Base-by-base conservation (phyloP, 495 filamentous ascomycete genomes). In the Melanomma pulvis-pyrius region DNA sequence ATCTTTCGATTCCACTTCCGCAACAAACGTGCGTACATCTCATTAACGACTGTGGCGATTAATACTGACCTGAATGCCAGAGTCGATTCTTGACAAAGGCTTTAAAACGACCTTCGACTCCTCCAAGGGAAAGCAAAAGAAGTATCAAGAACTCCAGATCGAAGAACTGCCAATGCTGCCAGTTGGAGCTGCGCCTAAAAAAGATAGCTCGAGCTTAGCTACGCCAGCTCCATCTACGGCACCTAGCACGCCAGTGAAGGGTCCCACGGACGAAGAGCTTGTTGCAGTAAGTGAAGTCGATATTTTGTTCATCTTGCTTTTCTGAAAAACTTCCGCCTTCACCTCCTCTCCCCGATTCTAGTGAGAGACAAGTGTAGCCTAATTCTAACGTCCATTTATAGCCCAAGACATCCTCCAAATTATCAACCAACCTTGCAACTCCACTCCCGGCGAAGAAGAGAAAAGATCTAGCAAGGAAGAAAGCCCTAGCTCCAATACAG, bases 1-100 rank as follows among this genome's bases (percentile, higher is more conserved):
- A 36, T 60, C n/a, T 67, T 71, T 49, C 58, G 59, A 8, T 71
- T 67, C 59, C 48, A 67, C 50, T 71, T 67, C 34, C 59, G 68
- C 1, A 51, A 9, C 24, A 49, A 49, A 32, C n/a, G 67, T 65
- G 29, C n/a, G 67, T 56, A 21, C n/a, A 13, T 8, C 7, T 1
- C 8, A 7, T 11, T 6, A n/a, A 1, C 21, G 1, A n/a, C 9
- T 25, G 17, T 39, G 13, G 21, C 12, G 7, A n/a, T 13, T 22
- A 8, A 25, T 22, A 47, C 25, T 59, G 53, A 50, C 19, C 13
- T 11, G 13, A 2, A 1, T 28, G 11, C n/a, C 32, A 65, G 61
- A 65, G 11, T 57, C 61, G 0, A 65, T 65, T 21, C n/a, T 24
- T 3, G 59, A 62, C 11, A 21, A 24, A 12, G 29, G 22, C 4